phyloP scores from a whole-genome alignment of 2,329 filamentous ascomycete genomes.

The Sporothrix pallida region DNA sequence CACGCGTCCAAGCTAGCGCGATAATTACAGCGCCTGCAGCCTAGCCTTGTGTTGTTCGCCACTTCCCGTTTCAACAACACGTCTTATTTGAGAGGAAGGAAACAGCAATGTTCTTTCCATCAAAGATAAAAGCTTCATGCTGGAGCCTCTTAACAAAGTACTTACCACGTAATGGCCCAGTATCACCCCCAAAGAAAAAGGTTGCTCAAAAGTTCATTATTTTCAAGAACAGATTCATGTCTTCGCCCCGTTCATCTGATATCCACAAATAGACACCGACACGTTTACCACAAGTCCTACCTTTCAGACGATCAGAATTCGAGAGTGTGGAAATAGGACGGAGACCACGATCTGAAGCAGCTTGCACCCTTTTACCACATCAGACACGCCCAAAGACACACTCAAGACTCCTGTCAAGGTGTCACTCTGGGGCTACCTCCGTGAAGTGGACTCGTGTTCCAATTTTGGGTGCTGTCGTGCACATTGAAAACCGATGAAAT shows the following conservation, averaged over 20 bases:
- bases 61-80: background rate
- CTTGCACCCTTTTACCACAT: background rate
- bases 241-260: too few species aligned
- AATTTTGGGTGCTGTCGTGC: background rate
- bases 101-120: too few species aligned
- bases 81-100: too few species aligned
- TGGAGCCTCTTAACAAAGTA: too few species aligned
- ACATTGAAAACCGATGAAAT: background rate
- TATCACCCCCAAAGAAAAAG: too few species aligned
- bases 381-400: background rate
- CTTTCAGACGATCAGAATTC: background rate
- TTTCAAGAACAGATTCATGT: too few species aligned
- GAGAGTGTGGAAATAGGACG: background rate
- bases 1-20: constrained; percentile 23
- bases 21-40: background rate
- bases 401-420: background rate
- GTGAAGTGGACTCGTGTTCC: constrained; percentile 4
- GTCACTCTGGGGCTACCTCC: background rate
- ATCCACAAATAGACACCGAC: too few species aligned
- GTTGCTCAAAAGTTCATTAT: too few species aligned
- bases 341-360: background rate
- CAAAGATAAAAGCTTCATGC: too few species aligned
- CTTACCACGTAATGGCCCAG: too few species aligned
- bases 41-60: background rate
- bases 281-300: too few species aligned